These are phyloP conservation scores for Fusarium albidum DNA, from an alignment of 2,329 filamentous ascomycete genomes.

Conservation along the genomic window DNA sequence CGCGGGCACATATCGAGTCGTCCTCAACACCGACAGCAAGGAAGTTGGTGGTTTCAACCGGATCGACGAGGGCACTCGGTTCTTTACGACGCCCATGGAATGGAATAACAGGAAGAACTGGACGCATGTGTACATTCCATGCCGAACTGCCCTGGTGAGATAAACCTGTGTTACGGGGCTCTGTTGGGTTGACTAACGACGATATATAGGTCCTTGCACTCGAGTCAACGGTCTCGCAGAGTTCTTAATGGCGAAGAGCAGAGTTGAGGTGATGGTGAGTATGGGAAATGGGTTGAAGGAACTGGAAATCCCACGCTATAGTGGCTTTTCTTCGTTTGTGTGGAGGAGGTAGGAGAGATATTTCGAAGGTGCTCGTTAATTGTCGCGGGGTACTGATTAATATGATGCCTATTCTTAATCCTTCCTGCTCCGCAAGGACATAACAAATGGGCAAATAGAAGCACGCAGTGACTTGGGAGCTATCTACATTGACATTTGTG, in stretches of 20 bases:
- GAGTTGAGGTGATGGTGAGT: background rate
- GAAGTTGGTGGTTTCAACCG: conserved; percentile 82
- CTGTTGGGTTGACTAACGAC: conserved; percentile 1
- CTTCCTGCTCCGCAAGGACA: conserved; percentile 9
- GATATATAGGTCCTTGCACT: conserved; percentile 60
- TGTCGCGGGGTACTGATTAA: conserved; percentile 1
- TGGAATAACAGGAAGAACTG: conserved; percentile 95
- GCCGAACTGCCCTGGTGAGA: conserved; percentile 81
- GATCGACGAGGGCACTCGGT: conserved; percentile 81
- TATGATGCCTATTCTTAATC: conserved; percentile 4
- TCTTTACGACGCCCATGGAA: conserved; percentile 88
- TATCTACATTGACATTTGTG: background rate
- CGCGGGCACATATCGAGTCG: conserved; percentile 84
- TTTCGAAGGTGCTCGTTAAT: conserved; percentile 7
- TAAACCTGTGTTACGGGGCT: background rate
- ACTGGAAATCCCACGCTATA: background rate
- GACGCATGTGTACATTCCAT: conserved; percentile 89
- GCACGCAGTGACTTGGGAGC: background rate
- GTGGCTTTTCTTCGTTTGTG: conserved; percentile 5
- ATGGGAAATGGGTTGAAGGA: background rate
- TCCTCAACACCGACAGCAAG: conserved; percentile 81
- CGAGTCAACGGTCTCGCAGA: conserved; percentile 43
- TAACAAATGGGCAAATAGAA: conserved; percentile 22
- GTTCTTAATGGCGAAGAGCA: conserved; percentile 8
- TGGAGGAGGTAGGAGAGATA: background rate